phyloP scores from a whole-genome alignment of 2,329 filamentous ascomycete species.

The Eurotiales sp. region DNA sequence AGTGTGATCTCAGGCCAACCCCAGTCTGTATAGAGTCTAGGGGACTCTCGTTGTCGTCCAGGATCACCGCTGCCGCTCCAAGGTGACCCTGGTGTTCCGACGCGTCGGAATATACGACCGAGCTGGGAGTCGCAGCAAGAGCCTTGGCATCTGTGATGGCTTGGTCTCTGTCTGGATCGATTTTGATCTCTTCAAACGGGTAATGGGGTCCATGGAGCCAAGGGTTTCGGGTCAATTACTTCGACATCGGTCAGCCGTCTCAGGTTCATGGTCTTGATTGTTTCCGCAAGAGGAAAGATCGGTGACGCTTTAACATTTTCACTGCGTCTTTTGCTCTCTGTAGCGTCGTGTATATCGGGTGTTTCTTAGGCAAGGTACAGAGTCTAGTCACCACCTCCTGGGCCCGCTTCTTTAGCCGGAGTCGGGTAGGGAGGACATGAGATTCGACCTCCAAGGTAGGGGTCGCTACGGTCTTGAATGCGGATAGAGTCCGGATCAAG shows the following conservation, averaged over 20 bases:
- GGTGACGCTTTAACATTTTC: slow-evolving; percentile 5
- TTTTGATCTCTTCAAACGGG: slow-evolving; percentile 24
- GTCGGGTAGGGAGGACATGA: slow-evolving; percentile 19
- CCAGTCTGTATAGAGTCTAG: slow-evolving; percentile 11
- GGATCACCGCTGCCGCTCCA: slow-evolving; percentile 9
- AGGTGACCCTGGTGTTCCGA: slow-evolving; percentile 15
- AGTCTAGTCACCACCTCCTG: slow-evolving; percentile 19
- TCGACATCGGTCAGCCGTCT: slow-evolving; percentile 18
- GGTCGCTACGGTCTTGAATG: slow-evolving; percentile 21
- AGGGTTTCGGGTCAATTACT: slow-evolving; percentile 21
- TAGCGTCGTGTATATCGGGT: slow-evolving; percentile 18
- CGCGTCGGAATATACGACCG: slow-evolving; percentile 6
- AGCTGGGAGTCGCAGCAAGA: background rate
- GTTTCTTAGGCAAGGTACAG: slow-evolving; percentile 19
- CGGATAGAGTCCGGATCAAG: slow-evolving; percentile 21
- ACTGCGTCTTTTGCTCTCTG: too few relatives aligned
- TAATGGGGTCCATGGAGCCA: slow-evolving; percentile 20
- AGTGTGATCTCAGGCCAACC: slow-evolving; percentile 15
- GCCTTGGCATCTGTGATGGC: slow-evolving; percentile 20
- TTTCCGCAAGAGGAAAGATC: slow-evolving; percentile 20
- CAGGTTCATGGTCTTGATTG: background rate
- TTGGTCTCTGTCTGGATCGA: slow-evolving; percentile 20
- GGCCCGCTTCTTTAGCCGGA: slow-evolving; percentile 17
- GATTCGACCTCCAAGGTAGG: slow-evolving; percentile 22
- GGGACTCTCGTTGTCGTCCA: slow-evolving; percentile 14